A percentile compares a stretch with the other conserved stretches of the same genome.
Conservation (phyloP, 1,284 basidiomycete species). For the Pseudozyma hubeiensis region DNA sequence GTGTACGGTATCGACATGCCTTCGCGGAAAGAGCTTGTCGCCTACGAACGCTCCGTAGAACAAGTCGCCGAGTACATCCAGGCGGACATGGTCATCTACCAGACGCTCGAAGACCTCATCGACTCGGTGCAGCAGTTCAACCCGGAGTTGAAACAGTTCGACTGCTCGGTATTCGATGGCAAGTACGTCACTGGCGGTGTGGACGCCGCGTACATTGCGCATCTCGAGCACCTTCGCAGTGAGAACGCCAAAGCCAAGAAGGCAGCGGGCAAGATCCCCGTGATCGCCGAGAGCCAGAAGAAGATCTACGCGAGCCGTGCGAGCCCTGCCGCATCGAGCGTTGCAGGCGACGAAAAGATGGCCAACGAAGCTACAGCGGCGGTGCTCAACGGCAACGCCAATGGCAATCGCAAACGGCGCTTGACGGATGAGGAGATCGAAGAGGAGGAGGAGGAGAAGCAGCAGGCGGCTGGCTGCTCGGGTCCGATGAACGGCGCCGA, state of each 20-base stretch:
- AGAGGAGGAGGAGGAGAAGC: slow-evolving; percentile 51
- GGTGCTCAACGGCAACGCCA: slow-evolving; percentile 11
- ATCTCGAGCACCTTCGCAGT: slow-evolving; percentile 82
- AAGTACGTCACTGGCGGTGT: slow-evolving; percentile 98
- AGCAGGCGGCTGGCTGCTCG: slow-evolving; percentile 54
- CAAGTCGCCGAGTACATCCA: slow-evolving; percentile 87
- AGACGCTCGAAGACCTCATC: slow-evolving; percentile 90
- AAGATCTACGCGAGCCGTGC: slow-evolving; percentile 47
- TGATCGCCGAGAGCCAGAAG: slow-evolving; percentile 41
- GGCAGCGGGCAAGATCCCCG: slow-evolving; percentile 39
- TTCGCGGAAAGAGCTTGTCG: slow-evolving; percentile 90
- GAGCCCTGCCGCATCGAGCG: slow-evolving; percentile 33
- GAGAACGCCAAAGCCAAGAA: slow-evolving; percentile 80
- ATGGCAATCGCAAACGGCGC: slow-evolving; percentile 37
- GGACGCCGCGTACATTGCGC: slow-evolving; percentile 82
- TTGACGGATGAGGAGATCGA: slow-evolving; percentile 32
- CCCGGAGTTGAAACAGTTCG: slow-evolving; percentile 81
- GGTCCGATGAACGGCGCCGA: slow-evolving; percentile 68
- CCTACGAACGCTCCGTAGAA: slow-evolving; percentile 80
- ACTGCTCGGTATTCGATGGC: slow-evolving; percentile 98
- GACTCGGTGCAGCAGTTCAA: slow-evolving; percentile 90
- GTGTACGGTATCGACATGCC: slow-evolving; percentile 99
- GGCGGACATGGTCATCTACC: slow-evolving; percentile 96
- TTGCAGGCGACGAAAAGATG: slow-evolving; percentile 54
- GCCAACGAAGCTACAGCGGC: slow-evolving; percentile 20